Evolutionary conservation across 169 alveolate species (phyloP), one percentile per base, ranked within the genome.

Genomic region (Plasmodium adleri): DNA sequence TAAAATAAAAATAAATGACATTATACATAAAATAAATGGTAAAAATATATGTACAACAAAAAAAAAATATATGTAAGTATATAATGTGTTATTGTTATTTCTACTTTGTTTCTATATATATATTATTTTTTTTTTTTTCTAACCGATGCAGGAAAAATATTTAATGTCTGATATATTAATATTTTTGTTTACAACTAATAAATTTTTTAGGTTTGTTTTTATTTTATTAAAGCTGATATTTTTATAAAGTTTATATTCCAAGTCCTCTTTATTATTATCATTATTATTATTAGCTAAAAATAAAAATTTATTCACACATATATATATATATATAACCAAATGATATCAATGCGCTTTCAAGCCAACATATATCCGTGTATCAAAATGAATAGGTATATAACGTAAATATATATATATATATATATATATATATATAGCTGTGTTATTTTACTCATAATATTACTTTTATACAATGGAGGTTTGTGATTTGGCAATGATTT

Each of bases 161-260:
- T 83, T 83, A 39, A 83, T 62, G 47, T 83, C 85, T 39, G 91
- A 83, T 54, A 83, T 54, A 63, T 52, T 83, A 83, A 83, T 26
- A 60, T 68, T 83, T 83, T 83, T 83, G 39, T 83, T 83, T 58
- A 68, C 49, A 12, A 83, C 91, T 20, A 83, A 54, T 39, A 83
- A 68, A 26, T 83, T 83, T 68, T 68, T 83, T 59, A 83, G 59
- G 52, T 58, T 83, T n/a, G 83, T 83, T 28, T 83, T 83, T 22
- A 83, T 63, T 72, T 83, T 83, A 49, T 83, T 83, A 68, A 83
- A 83, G 50, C 91, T 83, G 24, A 83, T 67, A 50, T 83, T 83
- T 67, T 83, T 83, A 62, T 68, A 83, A 20, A 67, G 74, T 62
- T 83, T 83, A 43, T 68, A 83, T 83, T 83, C 91, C 15, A 83